Evolutionary conservation across 2,329 filamentous ascomycete genomes (phyloP).

Genomic region (Talaromyces atroroseus): DNA sequence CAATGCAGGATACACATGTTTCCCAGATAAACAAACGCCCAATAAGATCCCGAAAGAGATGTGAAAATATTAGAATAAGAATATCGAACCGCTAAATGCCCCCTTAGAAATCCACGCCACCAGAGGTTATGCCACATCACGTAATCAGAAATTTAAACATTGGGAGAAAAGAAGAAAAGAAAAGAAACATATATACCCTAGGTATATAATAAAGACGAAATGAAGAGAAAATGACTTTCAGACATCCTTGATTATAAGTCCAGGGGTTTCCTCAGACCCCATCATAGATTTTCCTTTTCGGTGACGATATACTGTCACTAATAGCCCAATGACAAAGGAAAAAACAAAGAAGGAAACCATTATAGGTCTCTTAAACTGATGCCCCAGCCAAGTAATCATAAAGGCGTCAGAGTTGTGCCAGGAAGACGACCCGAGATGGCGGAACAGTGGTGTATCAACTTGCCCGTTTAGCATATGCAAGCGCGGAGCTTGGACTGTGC

Average conservation of each 20-base stretch:
- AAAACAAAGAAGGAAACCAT: neutral
- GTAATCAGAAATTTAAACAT: neutral
- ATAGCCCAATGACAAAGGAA: neutral
- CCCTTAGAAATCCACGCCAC: too few species aligned
- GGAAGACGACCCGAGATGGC: constrained; percentile 39
- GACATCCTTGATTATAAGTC: neutral
- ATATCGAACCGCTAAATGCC: neutral
- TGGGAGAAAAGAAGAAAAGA: too few species aligned
- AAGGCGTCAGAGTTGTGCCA: constrained; percentile 39
- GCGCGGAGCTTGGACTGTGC: constrained; percentile 20
- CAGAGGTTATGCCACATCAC: neutral
- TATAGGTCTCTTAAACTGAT: neutral
- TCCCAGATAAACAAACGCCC: too few species aligned
- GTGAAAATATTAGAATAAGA: neutral
- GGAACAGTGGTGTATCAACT: constrained; percentile 38
- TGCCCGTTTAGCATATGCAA: constrained; percentile 38
- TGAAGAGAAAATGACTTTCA: neutral
- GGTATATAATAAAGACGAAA: neutral
- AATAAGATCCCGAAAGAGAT: neutral
- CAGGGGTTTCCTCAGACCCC: neutral
- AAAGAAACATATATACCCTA: too few species aligned
- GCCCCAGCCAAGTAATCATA: constrained; percentile 20
- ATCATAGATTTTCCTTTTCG: neutral
- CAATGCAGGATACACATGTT: neutral
- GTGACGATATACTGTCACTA: neutral